These are phyloP conservation scores for Fusarium sp. DNA, from an alignment of 2,329 filamentous ascomycete species.

Conservation along the genomic window DNA sequence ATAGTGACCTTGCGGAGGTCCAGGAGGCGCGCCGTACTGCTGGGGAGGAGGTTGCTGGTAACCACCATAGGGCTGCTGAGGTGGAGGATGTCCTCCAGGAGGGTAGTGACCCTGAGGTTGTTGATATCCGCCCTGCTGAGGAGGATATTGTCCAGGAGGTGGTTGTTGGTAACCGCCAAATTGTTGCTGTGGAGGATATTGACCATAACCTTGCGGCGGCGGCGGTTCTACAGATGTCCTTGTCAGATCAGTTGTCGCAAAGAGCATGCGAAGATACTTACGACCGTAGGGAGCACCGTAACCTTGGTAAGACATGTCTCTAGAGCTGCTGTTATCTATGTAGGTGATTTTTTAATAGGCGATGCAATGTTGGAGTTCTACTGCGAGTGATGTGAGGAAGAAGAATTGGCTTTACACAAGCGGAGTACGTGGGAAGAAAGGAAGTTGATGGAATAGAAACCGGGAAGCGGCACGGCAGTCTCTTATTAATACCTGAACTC, in stretches of 20 bases:
- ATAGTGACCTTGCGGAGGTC: constrained; percentile 52
- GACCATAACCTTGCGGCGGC: constrained; percentile 55
- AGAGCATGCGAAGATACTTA: constrained; percentile 43
- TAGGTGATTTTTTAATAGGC: not conserved
- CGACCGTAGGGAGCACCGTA: constrained; percentile 51
- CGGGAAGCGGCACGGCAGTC: constrained; percentile 7
- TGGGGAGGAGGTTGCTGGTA: constrained; percentile 51
- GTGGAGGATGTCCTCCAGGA: constrained; percentile 45
- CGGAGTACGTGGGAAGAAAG: not conserved
- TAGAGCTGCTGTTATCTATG: constrained; percentile 25
- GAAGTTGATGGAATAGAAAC: constrained; percentile 11
- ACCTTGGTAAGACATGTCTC: constrained; percentile 53
- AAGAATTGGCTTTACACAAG: constrained; percentile 13
- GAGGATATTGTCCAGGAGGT: constrained; percentile 47
- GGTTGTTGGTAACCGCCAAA: constrained; percentile 53
- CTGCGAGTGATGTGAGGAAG: constrained; percentile 26
- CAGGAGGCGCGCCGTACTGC: constrained; percentile 47
- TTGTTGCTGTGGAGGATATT: constrained; percentile 47
- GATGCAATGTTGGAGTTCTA: constrained; percentile 8
- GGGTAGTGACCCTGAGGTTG: constrained; percentile 50
- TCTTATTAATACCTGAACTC: constrained; percentile 30
- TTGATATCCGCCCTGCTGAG: constrained; percentile 51
- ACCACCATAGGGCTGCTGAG: constrained; percentile 48
- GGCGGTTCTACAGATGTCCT: constrained; percentile 38
- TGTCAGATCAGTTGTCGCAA: constrained; percentile 27